Evolutionary conservation across 495 filamentous ascomycete genomes (phyloP).

Genomic region (Penicillium cinerascens): DNA sequence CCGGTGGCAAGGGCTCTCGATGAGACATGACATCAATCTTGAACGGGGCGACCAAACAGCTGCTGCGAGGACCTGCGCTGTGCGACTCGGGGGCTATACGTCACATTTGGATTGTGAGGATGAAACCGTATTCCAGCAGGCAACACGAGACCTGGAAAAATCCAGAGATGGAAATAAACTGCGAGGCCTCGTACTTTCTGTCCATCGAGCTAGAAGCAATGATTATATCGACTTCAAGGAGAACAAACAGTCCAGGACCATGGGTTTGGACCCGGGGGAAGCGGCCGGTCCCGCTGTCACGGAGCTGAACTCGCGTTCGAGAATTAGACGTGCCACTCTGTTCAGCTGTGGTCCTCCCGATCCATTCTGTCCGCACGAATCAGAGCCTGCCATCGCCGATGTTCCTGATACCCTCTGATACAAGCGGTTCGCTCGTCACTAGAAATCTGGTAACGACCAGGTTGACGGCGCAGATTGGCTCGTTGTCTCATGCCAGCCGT

Average conservation of each 20-base stretch:
- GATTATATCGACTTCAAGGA: neutral
- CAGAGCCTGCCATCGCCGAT: constrained; percentile 13
- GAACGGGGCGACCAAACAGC: constrained; percentile 7
- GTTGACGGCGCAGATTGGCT: neutral
- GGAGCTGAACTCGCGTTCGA: neutral
- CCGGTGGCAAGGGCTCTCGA: neutral
- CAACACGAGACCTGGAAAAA: neutral
- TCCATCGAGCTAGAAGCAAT: neutral
- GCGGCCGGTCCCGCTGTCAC: constrained; percentile 6
- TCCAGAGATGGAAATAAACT: neutral
- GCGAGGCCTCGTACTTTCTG: neutral
- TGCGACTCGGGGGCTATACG: constrained; percentile 10
- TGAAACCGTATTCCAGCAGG: constrained; percentile 4
- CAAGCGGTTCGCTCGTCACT: neutral
- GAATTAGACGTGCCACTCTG: constrained; percentile 3
- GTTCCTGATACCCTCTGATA: neutral
- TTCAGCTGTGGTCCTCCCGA: constrained; percentile 9
- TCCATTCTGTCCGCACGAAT: constrained; percentile 9
- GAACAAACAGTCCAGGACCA: constrained; percentile 1
- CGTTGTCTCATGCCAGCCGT: neutral
- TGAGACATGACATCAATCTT: neutral
- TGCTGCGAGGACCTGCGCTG: constrained; percentile 13
- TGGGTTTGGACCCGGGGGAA: neutral
- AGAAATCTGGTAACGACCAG: neutral
- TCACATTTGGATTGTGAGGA: constrained; percentile 19